These are phyloP conservation scores for Colletotrichum tabaci DNA, from an alignment of 2,329 filamentous ascomycete species.

Conservation along the genomic window DNA sequence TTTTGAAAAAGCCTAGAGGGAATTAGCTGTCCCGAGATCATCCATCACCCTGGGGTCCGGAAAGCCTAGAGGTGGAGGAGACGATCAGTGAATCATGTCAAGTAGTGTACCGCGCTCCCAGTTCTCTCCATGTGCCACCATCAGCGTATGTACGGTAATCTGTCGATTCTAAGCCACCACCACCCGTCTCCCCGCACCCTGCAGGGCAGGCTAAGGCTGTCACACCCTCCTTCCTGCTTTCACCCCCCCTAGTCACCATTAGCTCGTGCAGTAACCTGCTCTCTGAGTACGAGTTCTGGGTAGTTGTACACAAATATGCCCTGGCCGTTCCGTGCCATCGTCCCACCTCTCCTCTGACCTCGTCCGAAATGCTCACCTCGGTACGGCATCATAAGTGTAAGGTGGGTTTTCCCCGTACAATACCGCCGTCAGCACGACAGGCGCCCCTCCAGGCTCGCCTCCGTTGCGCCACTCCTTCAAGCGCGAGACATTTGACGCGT, in stretches of 20 bases:
- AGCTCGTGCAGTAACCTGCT: background rate
- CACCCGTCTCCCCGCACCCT: conserved; percentile 20
- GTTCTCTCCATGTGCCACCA: conserved; percentile 4
- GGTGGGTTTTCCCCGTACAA: background rate
- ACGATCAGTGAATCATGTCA: background rate
- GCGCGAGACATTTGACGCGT: background rate
- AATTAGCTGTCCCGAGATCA: background rate
- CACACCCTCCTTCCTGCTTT: background rate
- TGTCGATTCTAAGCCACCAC: conserved; percentile 39
- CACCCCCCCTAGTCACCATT: background rate
- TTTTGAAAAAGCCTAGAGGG: no score
- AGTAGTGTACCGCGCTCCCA: background rate
- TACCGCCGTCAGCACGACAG: no score
- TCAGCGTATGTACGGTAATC: conserved; percentile 23
- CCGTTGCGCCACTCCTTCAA: background rate
- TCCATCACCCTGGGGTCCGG: background rate
- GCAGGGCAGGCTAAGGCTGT: conserved; percentile 10
- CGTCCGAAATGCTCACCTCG: background rate
- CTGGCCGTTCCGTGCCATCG: conserved; percentile 13
- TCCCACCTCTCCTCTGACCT: background rate
- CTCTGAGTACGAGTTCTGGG: background rate
- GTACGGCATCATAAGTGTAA: background rate
- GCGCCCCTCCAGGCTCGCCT: background rate
- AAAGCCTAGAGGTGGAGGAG: background rate
- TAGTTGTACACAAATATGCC: conserved; percentile 2